phyloP scores from a whole-genome alignment of 345 rosid species.

The Noccaea caerulescens region DNA sequence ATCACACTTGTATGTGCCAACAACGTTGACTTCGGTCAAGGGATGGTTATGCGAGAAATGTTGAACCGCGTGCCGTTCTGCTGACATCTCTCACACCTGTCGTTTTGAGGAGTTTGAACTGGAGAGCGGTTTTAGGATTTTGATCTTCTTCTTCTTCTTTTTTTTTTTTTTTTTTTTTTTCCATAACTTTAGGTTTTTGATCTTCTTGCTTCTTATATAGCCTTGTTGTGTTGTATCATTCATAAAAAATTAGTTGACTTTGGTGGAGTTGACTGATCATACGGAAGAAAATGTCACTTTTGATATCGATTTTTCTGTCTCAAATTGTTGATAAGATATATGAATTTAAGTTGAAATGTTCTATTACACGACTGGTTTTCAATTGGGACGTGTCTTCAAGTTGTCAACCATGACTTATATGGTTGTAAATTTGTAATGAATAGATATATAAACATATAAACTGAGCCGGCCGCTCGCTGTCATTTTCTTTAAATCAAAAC shows the following conservation, averaged over 20 bases:
- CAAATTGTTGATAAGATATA: slow-evolving; percentile 35
- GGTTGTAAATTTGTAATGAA: not conserved
- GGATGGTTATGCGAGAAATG: slow-evolving; percentile 46
- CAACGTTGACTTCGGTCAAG: slow-evolving; percentile 15
- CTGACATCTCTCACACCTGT: slow-evolving; percentile 11
- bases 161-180: too few relatives aligned
- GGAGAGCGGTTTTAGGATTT: not conserved
- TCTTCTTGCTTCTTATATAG: slow-evolving; percentile 4
- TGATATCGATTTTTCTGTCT: not conserved
- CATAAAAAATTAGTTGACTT: slow-evolving; percentile 36
- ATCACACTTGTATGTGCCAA: slow-evolving; percentile 38
- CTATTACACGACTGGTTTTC: slow-evolving; percentile 16
- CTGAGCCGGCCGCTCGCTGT: not conserved
- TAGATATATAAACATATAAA: slow-evolving; percentile 1
- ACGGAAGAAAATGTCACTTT: slow-evolving; percentile 20
- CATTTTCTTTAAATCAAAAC: not conserved
- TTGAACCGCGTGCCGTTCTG: slow-evolving; percentile 1
- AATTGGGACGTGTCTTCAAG: slow-evolving; percentile 24
- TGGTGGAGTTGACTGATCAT: slow-evolving; percentile 19
- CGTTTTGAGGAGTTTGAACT: not conserved
- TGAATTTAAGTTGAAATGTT: slow-evolving; percentile 21
- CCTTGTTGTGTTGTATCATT: not conserved
- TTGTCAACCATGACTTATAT: slow-evolving; percentile 7
- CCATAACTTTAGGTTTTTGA: not conserved
- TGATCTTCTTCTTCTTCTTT: too few relatives aligned